Evolutionary conservation across 2,329 filamentous ascomycete genomes (phyloP), one percentile per base, ranked within the genome.

Genomic region (Phyllosticta citrichinensis): DNA sequence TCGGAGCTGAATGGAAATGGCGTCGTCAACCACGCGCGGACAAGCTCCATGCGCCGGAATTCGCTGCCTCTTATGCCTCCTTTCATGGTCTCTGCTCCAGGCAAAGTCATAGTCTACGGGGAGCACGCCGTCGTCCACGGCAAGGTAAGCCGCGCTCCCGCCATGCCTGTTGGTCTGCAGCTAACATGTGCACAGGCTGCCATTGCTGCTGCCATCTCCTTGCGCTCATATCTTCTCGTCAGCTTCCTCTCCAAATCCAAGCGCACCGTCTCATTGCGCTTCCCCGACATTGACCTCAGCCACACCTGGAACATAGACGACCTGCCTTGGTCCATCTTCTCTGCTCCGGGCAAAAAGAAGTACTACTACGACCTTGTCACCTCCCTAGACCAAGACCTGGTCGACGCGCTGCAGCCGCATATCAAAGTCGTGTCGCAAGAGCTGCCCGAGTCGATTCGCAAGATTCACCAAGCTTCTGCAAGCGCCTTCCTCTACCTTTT

Each of bases 41-140:
- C 40, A 4, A n/a, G 14, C 40, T 47, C 40, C 8, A 5, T 14
- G 2, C 61, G 61, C 56, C 69, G 67, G 64, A 63, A 65, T 47
- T 79, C 76, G 22, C 82, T 82, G 56, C 83, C 85, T 1, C 82
- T 87, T 78, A 82, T 94, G 76, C 92, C 93, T 52, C 80, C 92
- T 63, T 99, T 99, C 73, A 96, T 99, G 89, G 92, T 97, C 62
- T 97, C 94, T 17, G 93, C 95, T 2, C 94, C 94, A 0, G 95
- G 93, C 65, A 99, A 99, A 74, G 94, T 97, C 71, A 99, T 99
- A 73, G 90, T 97, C 58, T 97, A 93, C 76, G 94, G 94, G 66
- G 94, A 99, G 75, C 94, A 99, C 77, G 89, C 94, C 2, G 94
- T 97, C n/a, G 94, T 99, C 20, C 86, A 99, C 71, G 92, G 92